Evolutionary conservation across 2,329 filamentous ascomycete species (phyloP).

Genomic region (Aspergillus sp.): DNA sequence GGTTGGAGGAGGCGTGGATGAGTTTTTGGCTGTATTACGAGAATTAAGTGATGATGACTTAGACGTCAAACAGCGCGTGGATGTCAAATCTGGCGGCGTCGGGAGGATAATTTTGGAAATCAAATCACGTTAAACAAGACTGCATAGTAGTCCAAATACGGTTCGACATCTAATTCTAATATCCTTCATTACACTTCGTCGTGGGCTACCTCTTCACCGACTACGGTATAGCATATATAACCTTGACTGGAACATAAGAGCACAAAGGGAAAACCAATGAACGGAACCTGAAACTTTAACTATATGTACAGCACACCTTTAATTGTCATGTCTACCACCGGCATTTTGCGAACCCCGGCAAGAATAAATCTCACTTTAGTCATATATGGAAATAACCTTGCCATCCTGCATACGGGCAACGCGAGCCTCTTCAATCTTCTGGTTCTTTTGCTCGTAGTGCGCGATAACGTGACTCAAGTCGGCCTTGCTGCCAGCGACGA

Average conservation of each 20-base stretch:
- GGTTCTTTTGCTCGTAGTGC: slow-evolving; percentile 61
- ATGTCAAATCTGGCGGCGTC: slow-evolving; percentile 45
- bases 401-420: slow-evolving; percentile 46
- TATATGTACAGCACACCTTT: slow-evolving; percentile 38
- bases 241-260: background rate
- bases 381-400: slow-evolving; percentile 45
- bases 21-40: slow-evolving; percentile 46
- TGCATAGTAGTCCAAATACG: background rate
- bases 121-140: background rate
- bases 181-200: background rate
- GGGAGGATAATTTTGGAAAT: slow-evolving; percentile 44
- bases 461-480: slow-evolving; percentile 61
- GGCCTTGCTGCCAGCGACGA: slow-evolving; percentile 59
- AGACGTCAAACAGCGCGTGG: slow-evolving; percentile 32
- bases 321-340: slow-evolving; percentile 24
- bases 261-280: slow-evolving; percentile 29
- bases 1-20: slow-evolving; percentile 65
- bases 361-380: slow-evolving; percentile 31
- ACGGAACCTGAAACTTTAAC: slow-evolving; percentile 24
- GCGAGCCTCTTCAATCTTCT: slow-evolving; percentile 58
- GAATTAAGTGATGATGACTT: slow-evolving; percentile 27
- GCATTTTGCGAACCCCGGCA: slow-evolving; percentile 21
- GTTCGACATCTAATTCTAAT: background rate
- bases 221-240: background rate
- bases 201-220: background rate